These are phyloP conservation scores for Tylopilus sp. DNA, from an alignment of 768 basidiomycete genomes.

Conservation along the genomic window DNA sequence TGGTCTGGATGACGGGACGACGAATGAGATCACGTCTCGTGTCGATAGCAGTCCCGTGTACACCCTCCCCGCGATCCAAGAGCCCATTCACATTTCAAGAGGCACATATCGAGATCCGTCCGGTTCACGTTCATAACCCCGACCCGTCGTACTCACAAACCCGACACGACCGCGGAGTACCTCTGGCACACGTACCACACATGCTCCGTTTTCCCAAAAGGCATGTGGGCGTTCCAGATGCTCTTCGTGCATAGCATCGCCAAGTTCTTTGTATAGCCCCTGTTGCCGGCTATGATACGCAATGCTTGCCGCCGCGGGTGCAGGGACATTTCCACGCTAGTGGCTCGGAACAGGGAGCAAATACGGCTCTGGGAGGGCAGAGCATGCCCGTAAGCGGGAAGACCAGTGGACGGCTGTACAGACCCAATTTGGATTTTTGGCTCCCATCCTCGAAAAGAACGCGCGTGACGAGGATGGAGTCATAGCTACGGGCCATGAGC, in stretches of 20 bases:
- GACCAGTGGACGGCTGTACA: constrained; percentile 62
- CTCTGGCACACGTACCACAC: constrained; percentile 67
- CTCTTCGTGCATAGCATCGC: constrained; percentile 71
- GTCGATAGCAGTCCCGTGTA: constrained; percentile 61
- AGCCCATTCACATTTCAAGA: constrained; percentile 34
- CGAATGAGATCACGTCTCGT: constrained; percentile 17
- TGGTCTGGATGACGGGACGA: no score
- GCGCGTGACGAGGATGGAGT: constrained; percentile 56
- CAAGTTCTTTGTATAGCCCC: constrained; percentile 60
- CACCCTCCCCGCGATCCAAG: constrained; percentile 67
- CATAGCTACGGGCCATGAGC: constrained; percentile 61
- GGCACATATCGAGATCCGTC: constrained; percentile 1
- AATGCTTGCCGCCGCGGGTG: constrained; percentile 52
- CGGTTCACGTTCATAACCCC: constrained; percentile 31
- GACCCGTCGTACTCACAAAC: constrained; percentile 55
- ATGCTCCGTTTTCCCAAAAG: constrained; percentile 67
- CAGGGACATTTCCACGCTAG: constrained; percentile 45
- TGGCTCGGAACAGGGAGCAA: not conserved
- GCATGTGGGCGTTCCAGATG: constrained; percentile 62
- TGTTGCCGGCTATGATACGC: constrained; percentile 73
- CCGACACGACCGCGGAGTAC: constrained; percentile 66
- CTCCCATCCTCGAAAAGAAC: constrained; percentile 67
- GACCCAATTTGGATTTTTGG: constrained; percentile 64
- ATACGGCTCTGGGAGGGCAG: not conserved
- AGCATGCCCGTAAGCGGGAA: constrained; percentile 45